A percentile compares a stretch with the other conserved stretches of the same genome.
phyloP scores from a whole-genome alignment of 768 basidiomycete genomes.

The Mrakia blollopis region DNA sequence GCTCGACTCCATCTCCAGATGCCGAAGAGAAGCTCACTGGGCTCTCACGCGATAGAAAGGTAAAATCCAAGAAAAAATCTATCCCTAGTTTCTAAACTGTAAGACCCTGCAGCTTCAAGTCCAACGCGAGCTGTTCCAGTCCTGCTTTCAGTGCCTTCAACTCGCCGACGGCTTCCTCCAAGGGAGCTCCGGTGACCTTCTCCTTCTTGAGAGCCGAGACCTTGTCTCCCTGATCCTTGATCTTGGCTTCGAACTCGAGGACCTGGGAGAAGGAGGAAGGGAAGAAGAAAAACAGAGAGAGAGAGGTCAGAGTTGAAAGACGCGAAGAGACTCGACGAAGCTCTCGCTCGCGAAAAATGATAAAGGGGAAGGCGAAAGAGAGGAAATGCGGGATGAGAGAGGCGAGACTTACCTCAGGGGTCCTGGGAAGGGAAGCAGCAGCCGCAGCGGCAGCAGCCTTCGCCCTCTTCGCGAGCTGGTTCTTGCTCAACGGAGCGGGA shows the following conservation, averaged over 20 bases:
- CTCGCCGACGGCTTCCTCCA: slow-evolving; percentile 49
- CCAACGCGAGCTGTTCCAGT: slow-evolving; percentile 58
- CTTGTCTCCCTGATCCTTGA: slow-evolving; percentile 67
- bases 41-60: too few relatives aligned
- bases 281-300: slow-evolving; percentile 50
- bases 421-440: slow-evolving; percentile 55
- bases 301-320: slow-evolving; percentile 31
- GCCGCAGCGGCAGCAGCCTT: slow-evolving; percentile 44
- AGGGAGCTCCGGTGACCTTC: slow-evolving; percentile 47
- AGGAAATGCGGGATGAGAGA: neutral
- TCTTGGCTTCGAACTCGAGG: slow-evolving; percentile 64
- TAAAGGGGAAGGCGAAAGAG: too few relatives aligned
- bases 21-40: too few relatives aligned
- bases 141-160: slow-evolving; percentile 59
- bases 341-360: too few relatives aligned
- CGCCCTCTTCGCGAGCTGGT: slow-evolving; percentile 53
- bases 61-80: neutral
- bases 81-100: neutral
- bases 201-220: slow-evolving; percentile 62
- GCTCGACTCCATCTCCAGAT: too few relatives aligned
- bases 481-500: slow-evolving; percentile 38
- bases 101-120: slow-evolving; percentile 43
- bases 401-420: slow-evolving; percentile 54
- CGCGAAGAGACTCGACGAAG: neutral
- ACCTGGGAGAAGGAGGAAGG: slow-evolving; percentile 66